phyloP scores from a whole-genome alignment of 129 eudicot genomes.

The Flaveria ramosissima region DNA sequence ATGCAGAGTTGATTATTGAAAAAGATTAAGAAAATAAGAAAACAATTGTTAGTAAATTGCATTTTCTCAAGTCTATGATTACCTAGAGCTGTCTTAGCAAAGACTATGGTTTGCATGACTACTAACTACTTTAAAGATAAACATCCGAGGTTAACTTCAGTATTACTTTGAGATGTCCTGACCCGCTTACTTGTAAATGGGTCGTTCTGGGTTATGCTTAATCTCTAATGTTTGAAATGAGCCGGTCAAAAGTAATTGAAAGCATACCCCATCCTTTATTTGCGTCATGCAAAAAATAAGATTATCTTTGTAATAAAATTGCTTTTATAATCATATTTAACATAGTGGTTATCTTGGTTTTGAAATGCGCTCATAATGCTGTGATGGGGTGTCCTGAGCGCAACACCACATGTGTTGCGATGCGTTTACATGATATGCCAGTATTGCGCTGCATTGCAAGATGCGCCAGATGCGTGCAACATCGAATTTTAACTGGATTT shows the following conservation, averaged over 20 bases:
- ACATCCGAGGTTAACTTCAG: not conserved
- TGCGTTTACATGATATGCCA: too few relatives aligned
- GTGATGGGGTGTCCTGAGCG: too few relatives aligned
- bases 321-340: not conserved
- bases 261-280: not conserved
- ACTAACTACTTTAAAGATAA: not conserved
- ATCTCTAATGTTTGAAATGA: not conserved
- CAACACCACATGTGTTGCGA: too few relatives aligned
- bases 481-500: too few relatives aligned
- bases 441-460: too few relatives aligned
- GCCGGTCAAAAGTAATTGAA: not conserved
- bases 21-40: not conserved
- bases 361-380: too few relatives aligned
- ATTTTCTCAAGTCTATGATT: not conserved
- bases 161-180: not conserved
- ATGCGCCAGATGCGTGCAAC: too few relatives aligned
- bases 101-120: not conserved
- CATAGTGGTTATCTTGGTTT: not conserved
- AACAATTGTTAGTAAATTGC: not conserved
- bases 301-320: not conserved
- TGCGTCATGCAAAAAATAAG: not conserved
- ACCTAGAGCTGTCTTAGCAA: not conserved
- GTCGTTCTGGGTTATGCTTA: not conserved
- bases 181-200: not conserved
- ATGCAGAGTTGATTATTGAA: conserved; percentile 5